Evolutionary conservation across 2,329 filamentous ascomycete genomes (phyloP).

Genomic region (Phialophora expanda): DNA sequence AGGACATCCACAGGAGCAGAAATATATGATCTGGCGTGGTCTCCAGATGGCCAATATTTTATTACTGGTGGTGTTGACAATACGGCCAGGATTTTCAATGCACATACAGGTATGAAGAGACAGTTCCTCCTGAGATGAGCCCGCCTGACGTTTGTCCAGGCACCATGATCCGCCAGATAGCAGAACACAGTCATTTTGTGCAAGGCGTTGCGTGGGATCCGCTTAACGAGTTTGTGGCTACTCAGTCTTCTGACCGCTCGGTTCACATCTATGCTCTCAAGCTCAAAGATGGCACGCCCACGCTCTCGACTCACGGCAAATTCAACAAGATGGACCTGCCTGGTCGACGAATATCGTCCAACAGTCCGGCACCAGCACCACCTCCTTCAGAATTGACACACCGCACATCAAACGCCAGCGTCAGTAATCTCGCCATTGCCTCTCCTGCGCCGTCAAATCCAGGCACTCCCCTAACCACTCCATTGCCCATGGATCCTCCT

Average conservation of each 20-base stretch:
- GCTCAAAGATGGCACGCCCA: constrained; percentile 95
- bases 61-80: constrained; percentile 99
- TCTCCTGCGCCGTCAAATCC: constrained; percentile 91
- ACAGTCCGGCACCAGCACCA: constrained; percentile 81
- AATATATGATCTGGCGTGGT: constrained; percentile 98
- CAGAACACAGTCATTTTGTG: constrained; percentile 97
- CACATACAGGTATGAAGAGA: constrained; percentile 72
- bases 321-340: constrained; percentile 94
- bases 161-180: constrained; percentile 81
- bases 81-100: constrained; percentile 94
- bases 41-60: constrained; percentile 93
- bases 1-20: constrained; percentile 84
- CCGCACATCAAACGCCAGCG: constrained; percentile 57
- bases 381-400: constrained; percentile 66
- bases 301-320: constrained; percentile 76
- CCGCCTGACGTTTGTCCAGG: constrained; percentile 33
- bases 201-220: constrained; percentile 99
- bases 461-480: constrained; percentile 86
- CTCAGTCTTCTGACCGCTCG: constrained; percentile 95
- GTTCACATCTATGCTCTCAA: constrained; percentile 97
- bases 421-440: constrained; percentile 62
- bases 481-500: constrained; percentile 88
- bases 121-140: neutral
- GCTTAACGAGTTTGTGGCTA: constrained; percentile 95
- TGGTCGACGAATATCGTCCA: constrained; percentile 83